Evolutionary conservation across 306 rosid genomes (phyloP).

Genomic region (Trichosanthes truncata): DNA sequence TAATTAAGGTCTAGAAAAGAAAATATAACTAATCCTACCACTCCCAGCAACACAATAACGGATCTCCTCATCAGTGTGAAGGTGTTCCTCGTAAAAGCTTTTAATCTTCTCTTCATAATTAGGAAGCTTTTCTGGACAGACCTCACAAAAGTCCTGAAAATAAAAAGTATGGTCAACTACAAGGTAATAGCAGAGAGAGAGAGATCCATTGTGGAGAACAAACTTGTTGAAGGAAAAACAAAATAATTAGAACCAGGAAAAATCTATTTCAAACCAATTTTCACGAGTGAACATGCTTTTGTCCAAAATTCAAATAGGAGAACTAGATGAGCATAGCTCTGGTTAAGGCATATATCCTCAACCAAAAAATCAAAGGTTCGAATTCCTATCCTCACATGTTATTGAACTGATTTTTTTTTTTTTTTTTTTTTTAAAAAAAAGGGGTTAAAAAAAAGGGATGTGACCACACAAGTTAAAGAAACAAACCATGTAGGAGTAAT

Average conservation of each 20-base stretch:
- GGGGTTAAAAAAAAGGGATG: too few species aligned
- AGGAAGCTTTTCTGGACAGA: constrained; percentile 87
- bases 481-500: constrained; percentile 79
- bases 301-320: background rate
- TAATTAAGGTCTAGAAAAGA: background rate
- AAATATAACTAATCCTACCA: constrained; percentile 35
- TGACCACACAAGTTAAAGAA: background rate
- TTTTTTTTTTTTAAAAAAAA: too few species aligned
- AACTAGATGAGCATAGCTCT: background rate
- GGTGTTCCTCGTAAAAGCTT: constrained; percentile 81
- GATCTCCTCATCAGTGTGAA: constrained; percentile 97
- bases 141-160: constrained; percentile 81
- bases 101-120: constrained; percentile 93
- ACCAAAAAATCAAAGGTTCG: too few species aligned
- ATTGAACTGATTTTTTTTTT: too few species aligned
- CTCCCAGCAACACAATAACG: constrained; percentile 85
- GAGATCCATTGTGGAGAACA: background rate
- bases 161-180: constrained; percentile 14
- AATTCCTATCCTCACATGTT: too few species aligned
- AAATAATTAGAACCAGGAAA: background rate
- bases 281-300: background rate
- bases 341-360: too few species aligned
- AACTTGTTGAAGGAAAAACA: background rate
- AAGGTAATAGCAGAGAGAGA: background rate
- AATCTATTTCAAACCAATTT: background rate